Evolutionary conservation across 768 basidiomycete genomes (phyloP), one percentile per base, ranked within the genome.

Genomic region (Boletus edulis): DNA sequence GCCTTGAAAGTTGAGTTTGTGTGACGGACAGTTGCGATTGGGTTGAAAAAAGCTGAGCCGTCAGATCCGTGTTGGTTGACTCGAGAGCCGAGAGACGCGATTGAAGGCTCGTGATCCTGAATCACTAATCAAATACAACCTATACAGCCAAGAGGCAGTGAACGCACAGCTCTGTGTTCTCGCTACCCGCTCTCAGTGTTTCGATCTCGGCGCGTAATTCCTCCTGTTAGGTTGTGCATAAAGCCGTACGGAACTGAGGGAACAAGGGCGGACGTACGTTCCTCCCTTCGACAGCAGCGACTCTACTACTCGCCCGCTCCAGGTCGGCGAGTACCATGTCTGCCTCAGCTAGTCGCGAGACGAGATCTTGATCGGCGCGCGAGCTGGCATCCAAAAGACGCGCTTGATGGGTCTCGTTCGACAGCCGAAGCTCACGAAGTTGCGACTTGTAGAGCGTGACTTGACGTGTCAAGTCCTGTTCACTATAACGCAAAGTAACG

Each of bases 141-240:
- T 8, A 45, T 1, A 18, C 20, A 15, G 15, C 13, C 11, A 5
- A 55, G 29, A 35, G 11, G 53, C 2, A 24, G 27, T 3, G 32
- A n/a, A 67, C 83, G 40, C 44, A 94, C 93, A 80, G 73, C 48
- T 85, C 85, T 11, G 84, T 84, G 31, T 80, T 76, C 57, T 91
- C 87, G 49, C 77, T 82, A 13, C 91, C 94, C 47, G 85, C 87
- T 50, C 91, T 86, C 47, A 95, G 84, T 0, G 87, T 80, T 70
- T 98, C 97, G 46, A 98, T 95, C 70, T 98, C 95, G 20, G 94
- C 94, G 12, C 96, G 85, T 17, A 99, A 78, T n/a, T 92, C 80
- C 76, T 98, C 97, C 92, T 94, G 65, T 55, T 15, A 41, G 4
- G 6, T 38, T 8, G 18, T 18, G 13, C 31, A 45, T 27, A 20